Evolutionary conservation across 2,329 filamentous ascomycete species (phyloP), one percentile per base, ranked within the genome.

Genomic region (Daldinia sp.): DNA sequence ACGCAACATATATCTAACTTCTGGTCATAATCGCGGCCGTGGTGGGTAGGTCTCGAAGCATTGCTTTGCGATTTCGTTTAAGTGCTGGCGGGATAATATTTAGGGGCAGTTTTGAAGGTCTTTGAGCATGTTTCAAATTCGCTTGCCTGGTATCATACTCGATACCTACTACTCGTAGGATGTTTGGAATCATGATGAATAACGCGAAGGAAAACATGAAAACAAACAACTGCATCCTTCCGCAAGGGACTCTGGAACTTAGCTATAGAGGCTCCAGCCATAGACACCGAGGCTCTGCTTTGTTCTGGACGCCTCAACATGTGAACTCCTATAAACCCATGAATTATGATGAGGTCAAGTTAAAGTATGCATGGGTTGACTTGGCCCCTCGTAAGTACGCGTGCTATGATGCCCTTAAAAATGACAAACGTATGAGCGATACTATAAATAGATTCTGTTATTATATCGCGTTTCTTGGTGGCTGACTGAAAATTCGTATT

Each of bases 1-100:
- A 33, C 46, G 13, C 46, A 30, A 51, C 13, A 39, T 51, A 33
- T 51, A 33, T 51, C 15, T 6, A 51, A 51, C 46, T 12, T 51
- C 46, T 18, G 26, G n/a, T 18, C 26, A 6, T 3, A 33, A n/a
- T 51, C 18, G 15, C 26, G 15, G 26, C 26, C 10, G 26, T 51
- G 18, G 46, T 23, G n/a, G 15, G 26, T 5, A 51, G 10, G 46
- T 13, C 15, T 26, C 46, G 46, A 18, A 51, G 28, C 7, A n/a
- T 33, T 30, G 15, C 26, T 51, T 26, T 33, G 33, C 9, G 5
- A 33, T 13, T 51, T 26, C 15, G 18, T 28, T 18, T 33, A 28
- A 46, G 9, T 10, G 42, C 18, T 23, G 10, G 23, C 42, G 3
- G 20, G 10, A 26, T 46, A 46, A 10, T 46, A 12, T 46, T 20